phyloP scores from a whole-genome alignment of 306 rosid species.

The Senna tora region DNA sequence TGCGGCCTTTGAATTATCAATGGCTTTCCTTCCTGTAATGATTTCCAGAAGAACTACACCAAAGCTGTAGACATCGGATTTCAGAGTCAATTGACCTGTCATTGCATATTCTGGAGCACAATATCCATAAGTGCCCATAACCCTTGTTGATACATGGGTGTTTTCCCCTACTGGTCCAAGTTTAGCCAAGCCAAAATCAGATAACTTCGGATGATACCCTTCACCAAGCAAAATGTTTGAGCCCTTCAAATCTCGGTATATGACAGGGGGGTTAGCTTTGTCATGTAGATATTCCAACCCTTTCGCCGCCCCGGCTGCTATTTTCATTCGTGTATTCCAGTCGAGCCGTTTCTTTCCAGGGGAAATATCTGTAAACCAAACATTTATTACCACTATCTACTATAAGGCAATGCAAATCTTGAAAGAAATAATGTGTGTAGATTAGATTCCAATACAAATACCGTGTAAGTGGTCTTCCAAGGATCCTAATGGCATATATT shows the following conservation, averaged over 20 bases:
- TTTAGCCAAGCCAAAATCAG: conserved; percentile 96
- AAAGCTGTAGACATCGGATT: conserved; percentile 95
- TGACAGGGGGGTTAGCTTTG: conserved; percentile 93
- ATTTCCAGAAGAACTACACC: conserved; percentile 96
- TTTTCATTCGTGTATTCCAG: conserved; percentile 93
- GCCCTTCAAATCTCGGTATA: conserved; percentile 89
- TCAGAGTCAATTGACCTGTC: conserved; percentile 90
- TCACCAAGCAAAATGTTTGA: conserved; percentile 92
- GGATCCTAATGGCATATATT: conserved; percentile 87
- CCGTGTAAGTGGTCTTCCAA: conserved; percentile 94
- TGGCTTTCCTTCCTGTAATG: conserved; percentile 91
- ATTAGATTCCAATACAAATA: conserved; percentile 39
- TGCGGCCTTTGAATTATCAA: conserved; percentile 73
- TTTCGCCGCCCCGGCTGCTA: conserved; percentile 93
- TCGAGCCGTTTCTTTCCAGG: conserved; percentile 74
- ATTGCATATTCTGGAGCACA: conserved; percentile 98
- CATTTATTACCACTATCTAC: conserved; percentile 27
- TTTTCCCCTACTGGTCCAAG: conserved; percentile 97
- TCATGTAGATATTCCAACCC: conserved; percentile 94
- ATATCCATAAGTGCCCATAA: conserved; percentile 98
- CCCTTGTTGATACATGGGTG: conserved; percentile 95
- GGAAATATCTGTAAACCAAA: conserved; percentile 63
- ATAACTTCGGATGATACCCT: conserved; percentile 85
- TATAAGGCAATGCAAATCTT: not conserved
- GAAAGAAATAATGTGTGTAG: not conserved